phyloP scores from a whole-genome alignment of 202 grass and related monocot genomes.

The Saccharum hybrid region DNA sequence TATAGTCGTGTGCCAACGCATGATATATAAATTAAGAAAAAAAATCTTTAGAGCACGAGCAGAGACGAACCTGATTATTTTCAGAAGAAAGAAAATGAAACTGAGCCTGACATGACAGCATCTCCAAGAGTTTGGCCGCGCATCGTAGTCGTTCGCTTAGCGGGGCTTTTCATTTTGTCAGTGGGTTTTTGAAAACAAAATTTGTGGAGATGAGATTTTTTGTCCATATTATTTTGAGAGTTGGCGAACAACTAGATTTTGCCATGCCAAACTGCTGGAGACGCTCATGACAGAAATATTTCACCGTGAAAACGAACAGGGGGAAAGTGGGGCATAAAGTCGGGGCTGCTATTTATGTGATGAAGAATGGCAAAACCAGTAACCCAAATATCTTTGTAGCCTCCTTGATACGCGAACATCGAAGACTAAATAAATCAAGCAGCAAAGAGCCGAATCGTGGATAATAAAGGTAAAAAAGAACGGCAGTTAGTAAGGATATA shows the following conservation, averaged over 20 bases:
- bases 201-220: too few species aligned
- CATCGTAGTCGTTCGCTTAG: too few species aligned
- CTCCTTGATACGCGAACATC: not conserved
- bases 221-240: too few species aligned
- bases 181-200: too few species aligned
- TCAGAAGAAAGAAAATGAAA: not conserved
- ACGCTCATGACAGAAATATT: slow-evolving; percentile 1
- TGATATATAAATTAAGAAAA: not conserved
- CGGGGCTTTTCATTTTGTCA: too few species aligned
- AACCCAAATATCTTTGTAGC: not conserved
- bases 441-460: not conserved
- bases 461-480: not conserved
- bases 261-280: too few species aligned
- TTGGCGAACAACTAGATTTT: too few species aligned
- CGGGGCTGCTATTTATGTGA: not conserved
- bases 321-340: not conserved
- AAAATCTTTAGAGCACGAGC: not conserved
- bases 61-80: not conserved
- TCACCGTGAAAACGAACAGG: not conserved
- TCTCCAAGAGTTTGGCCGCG: too few species aligned
- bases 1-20: not conserved
- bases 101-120: slow-evolving; percentile 33
- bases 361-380: slow-evolving; percentile 28
- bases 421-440: not conserved
- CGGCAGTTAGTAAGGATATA: not conserved